Conservation (phyloP, 345 rosid species). For the Adansonia digitata region DNA sequence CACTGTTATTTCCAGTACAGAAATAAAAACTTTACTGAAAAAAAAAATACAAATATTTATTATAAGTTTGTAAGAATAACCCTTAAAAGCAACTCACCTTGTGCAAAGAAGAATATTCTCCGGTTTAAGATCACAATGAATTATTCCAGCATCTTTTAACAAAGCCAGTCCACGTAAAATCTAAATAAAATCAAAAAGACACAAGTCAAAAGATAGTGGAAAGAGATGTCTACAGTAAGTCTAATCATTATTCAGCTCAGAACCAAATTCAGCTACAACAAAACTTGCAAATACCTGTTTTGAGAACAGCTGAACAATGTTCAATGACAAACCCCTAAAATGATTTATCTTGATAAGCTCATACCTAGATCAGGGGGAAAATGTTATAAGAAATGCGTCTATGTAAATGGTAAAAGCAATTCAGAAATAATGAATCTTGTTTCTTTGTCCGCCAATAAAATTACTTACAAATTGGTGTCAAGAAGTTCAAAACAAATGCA, state of each 20-base stretch:
- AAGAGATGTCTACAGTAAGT: conserved; percentile 4
- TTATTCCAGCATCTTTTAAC: conserved; percentile 91
- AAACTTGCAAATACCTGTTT: conserved; percentile 67
- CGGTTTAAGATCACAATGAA: conserved; percentile 98
- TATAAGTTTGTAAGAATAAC: conserved; percentile 7
- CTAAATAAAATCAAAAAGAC: conserved; percentile 32
- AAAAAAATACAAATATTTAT: background rate
- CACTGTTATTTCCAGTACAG: conserved; percentile 42
- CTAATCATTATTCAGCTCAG: conserved; percentile 8
- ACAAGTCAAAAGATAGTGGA: background rate
- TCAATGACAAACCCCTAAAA: conserved; percentile 87
- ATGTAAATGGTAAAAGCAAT: background rate
- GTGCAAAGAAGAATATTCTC: conserved; percentile 94
- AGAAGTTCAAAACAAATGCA: conserved; percentile 98
- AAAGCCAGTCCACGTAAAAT: conserved; percentile 85
- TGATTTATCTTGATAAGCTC: conserved; percentile 97
- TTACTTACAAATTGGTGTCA: conserved; percentile 89
- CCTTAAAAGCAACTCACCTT: conserved; percentile 48
- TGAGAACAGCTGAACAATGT: conserved; percentile 92
- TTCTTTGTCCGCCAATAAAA: background rate
- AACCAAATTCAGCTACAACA: conserved; percentile 9
- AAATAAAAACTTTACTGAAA: conserved; percentile 17
- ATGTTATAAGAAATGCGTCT: conserved; percentile 19
- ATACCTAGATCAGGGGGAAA: conserved; percentile 48
- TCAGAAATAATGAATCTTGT: background rate